phyloP scores from a whole-genome alignment of 2,329 filamentous ascomycete species.

The Ophiostoma australiae region DNA sequence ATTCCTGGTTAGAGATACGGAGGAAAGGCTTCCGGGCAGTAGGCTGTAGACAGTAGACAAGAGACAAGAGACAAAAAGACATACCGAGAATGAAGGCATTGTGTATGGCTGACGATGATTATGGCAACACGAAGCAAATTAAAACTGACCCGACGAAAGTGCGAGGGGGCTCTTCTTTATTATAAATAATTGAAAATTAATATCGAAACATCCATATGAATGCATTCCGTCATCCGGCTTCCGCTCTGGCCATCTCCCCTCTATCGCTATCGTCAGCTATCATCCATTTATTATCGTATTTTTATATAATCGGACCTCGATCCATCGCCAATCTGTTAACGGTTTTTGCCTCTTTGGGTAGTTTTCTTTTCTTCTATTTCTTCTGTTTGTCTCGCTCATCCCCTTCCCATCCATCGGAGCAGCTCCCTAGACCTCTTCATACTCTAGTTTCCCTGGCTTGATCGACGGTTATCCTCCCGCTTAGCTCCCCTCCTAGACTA shows the following conservation, averaged over 20 bases:
- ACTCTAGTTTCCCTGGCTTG: background rate
- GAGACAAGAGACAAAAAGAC: constrained; percentile 34
- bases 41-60: no score
- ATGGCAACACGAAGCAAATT: background rate
- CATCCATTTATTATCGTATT: background rate
- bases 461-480: background rate
- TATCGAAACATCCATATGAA: background rate
- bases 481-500: background rate
- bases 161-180: constrained; percentile 6
- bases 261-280: background rate
- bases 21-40: no score
- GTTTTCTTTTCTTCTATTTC: constrained; percentile 8
- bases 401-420: background rate
- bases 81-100: constrained; percentile 46
- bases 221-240: background rate
- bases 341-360: constrained; percentile 13
- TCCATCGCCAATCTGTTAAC: background rate
- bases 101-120: background rate
- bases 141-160: background rate
- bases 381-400: background rate
- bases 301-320: background rate
- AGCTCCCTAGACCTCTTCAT: background rate
- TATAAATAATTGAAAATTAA: background rate
- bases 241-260: background rate
- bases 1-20: constrained; percentile 7